phyloP scores from a whole-genome alignment of 768 basidiomycete genomes.

The Lyophyllum decastes region DNA sequence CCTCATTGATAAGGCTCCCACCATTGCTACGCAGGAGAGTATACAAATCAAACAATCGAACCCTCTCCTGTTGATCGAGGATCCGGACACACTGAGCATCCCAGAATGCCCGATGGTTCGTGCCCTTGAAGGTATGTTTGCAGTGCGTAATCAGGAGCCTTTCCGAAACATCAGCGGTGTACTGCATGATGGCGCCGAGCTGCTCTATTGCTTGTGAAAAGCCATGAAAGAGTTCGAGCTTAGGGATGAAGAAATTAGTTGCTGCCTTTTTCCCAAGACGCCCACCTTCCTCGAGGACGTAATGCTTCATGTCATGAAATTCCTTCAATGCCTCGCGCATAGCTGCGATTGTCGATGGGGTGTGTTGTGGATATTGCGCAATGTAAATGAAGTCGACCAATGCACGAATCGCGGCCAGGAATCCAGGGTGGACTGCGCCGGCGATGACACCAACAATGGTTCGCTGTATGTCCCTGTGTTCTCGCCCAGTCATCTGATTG shows the following conservation, averaged over 20 bases:
- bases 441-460: constrained; percentile 15
- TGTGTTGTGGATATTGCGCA: neutral
- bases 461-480: constrained; percentile 25
- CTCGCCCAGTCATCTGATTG: constrained; percentile 26
- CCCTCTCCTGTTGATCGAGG: constrained; percentile 1
- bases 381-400: constrained; percentile 1
- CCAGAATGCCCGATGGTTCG: neutral
- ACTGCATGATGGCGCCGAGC: neutral
- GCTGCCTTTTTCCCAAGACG: neutral
- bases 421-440: neutral
- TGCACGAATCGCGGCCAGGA: constrained; percentile 2
- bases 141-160: constrained; percentile 1
- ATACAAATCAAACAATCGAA: constrained; percentile 1
- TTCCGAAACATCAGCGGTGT: constrained; percentile 1
- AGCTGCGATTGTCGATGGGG: neutral
- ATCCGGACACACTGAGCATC: constrained; percentile 1
- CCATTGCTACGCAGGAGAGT: neutral
- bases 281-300: neutral
- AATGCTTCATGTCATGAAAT: neutral
- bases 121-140: neutral
- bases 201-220: neutral
- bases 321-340: neutral
- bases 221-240: neutral
- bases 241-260: neutral
- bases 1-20: neutral